Percentiles rank a stretch among this genome's conserved stretches.
Conservation (phyloP, 1,284 basidiomycete species). For the Macrocystidia cucumis region DNA sequence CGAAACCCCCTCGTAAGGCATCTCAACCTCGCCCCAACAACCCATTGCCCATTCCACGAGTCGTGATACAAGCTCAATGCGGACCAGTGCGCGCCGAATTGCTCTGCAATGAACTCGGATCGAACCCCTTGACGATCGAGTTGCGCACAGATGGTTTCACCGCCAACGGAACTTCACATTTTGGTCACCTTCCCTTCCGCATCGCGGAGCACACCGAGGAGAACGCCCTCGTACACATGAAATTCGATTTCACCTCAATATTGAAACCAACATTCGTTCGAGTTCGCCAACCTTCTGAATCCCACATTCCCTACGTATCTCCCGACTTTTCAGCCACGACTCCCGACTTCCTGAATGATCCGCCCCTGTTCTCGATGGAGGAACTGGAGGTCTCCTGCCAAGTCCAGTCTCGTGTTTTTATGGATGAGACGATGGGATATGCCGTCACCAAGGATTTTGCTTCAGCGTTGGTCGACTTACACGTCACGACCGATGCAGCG, state of each 20-base stretch:
- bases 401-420: slow-evolving; percentile 39
- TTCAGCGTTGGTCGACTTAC: slow-evolving; percentile 44
- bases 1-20: slow-evolving; percentile 1
- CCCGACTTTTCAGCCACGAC: slow-evolving; percentile 19
- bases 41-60: slow-evolving; percentile 37
- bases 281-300: slow-evolving; percentile 24
- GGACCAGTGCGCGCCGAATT: slow-evolving; percentile 40
- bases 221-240: slow-evolving; percentile 27
- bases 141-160: slow-evolving; percentile 40
- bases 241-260: slow-evolving; percentile 23
- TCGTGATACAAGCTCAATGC: slow-evolving; percentile 37
- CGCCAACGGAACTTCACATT: slow-evolving; percentile 24
- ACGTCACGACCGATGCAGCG: slow-evolving; percentile 51
- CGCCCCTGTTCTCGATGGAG: slow-evolving; percentile 50
- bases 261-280: slow-evolving; percentile 39
- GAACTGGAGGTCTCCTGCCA: slow-evolving; percentile 38
- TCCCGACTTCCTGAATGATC: slow-evolving; percentile 33
- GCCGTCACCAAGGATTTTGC: slow-evolving; percentile 41
- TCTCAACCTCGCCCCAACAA: slow-evolving; percentile 3
- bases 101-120: slow-evolving; percentile 30
- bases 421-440: slow-evolving; percentile 33
- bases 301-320: slow-evolving; percentile 16
- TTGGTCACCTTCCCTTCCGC: slow-evolving; percentile 18
- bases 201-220: slow-evolving; percentile 16
- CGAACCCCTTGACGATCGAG: slow-evolving; percentile 42